Base-by-base conservation (phyloP, 225 moss, liverwort and hornwort species). In the Thuidium tamariscinum region DNA sequence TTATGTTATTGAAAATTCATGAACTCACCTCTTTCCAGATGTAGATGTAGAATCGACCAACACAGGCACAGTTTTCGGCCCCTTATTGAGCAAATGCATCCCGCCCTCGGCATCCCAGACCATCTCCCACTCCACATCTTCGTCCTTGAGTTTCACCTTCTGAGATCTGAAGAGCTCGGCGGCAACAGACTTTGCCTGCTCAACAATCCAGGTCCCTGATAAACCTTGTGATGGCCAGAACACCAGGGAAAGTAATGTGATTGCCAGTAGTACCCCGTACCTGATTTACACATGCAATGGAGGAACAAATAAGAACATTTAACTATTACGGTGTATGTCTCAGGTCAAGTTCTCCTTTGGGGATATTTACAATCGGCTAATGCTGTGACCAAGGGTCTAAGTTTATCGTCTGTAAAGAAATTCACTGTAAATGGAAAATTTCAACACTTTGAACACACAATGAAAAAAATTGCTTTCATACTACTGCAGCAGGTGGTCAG, bases 61-160 rank as follows among this genome's bases (percentile, higher is more conserved):
- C 27, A 83, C 9, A 34, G 93, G 83, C 82, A 85, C 83, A 85
- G 62, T 54, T 87, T 92, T 93, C 23, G 90, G 91, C 36, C 91
- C 94, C 85, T 91, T 95, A 66, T 91, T 93, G 52, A 96, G 88
- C 68, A 96, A 88, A 85, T 96, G 96, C 96, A 96, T 93, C 32
- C 91, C 96, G 25, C 96, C 96, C 88, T 96, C 96, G 17, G 96
- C 96, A 86, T 96, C 96, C 96, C 96, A 96, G 57, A 96, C 75
- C 96, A 96, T 96, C 86, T 96, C 96, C 96, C 95, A 96, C 52
- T 95, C 95, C 48, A 88, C 88, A 85, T 96, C 95, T 80, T 96
- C 96, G 89, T 95, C 93, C 87, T 96, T 96, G 37, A 88, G 88
- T 88, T 96, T 96, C 73, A 94, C 64, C 60, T 81, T 91, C 64